Base-by-base conservation (phyloP, 2,329 filamentous ascomycete genomes). In the Rhinocladiella mackenziei region DNA sequence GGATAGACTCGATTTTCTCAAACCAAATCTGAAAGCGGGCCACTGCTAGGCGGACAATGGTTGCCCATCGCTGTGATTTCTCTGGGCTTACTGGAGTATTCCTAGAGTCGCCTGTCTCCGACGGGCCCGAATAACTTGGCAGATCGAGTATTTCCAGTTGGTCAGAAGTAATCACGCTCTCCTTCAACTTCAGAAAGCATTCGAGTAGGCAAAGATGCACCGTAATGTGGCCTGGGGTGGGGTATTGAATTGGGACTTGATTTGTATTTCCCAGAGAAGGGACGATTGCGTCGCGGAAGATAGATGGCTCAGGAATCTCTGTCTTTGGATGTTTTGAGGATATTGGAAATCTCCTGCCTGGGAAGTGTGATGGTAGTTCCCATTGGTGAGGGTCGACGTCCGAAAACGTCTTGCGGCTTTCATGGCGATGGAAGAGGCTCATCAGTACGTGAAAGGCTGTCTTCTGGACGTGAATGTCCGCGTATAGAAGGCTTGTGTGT, bases 151-250 rank as follows among this genome's bases (percentile, higher is more conserved):
- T 18, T 18, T 38, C 35, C 25, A 45, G 39, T n/a, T 45, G 28
- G 20, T 20, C 26, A 17, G 48, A 48, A 7, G 19, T 41, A 2
- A 31, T n/a, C n/a, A n/a, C n/a, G n/a, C n/a, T n/a, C n/a, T n/a
- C 14, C 23, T 35, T 49, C 15, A 54, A 41, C 11, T 39, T 47
- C 11, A 23, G 37, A 23, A 54, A 54, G 36, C 51, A 50, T 30
- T 54, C 51, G 14, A 52, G 30, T 14, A 54, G 31, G 13, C 26
- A 29, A 14, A 54, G 34, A 30, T 54, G 49, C n/a, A 44, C 45
- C 9, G 49, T 49, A 3, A 39, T 23, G 31, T 54, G 51, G 15
- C 51, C 36, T 14, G 34, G 15, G 23, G 49, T 35, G 11, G 51
- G 51, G 32, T 50, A 54, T n/a, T n/a, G n/a, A 13, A 31, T 28